phyloP scores from a whole-genome alignment of 306 rosid species.

The Hippophae rhamnoides region DNA sequence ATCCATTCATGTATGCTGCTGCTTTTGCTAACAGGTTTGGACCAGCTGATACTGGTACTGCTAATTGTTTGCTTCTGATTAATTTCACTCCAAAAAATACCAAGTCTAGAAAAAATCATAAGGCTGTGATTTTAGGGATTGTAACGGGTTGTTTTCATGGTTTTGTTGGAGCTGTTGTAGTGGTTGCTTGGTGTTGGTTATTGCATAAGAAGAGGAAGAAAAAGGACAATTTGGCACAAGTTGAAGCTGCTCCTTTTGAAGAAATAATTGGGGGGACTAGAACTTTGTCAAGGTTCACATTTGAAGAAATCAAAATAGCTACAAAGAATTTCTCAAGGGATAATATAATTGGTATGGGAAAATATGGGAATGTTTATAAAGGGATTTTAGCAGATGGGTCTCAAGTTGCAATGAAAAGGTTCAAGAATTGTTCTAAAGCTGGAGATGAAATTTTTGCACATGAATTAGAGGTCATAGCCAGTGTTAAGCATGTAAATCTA shows the following conservation, averaged over 20 bases:
- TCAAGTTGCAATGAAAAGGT: conserved; percentile 26
- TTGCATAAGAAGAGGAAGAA: conserved; percentile 11
- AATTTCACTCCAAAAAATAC: not conserved
- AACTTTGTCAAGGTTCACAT: conserved; percentile 7
- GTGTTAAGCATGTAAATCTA: conserved; percentile 26
- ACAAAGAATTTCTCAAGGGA: conserved; percentile 19
- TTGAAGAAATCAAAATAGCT: conserved; percentile 16
- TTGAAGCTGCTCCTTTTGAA: not conserved
- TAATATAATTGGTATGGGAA: conserved; percentile 18
- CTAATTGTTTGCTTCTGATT: conserved; percentile 21
- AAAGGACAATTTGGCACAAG: not conserved
- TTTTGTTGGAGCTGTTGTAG: conserved; percentile 5
- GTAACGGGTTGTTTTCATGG: conserved; percentile 5
- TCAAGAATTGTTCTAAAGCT: conserved; percentile 19
- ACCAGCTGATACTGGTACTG: conserved; percentile 16
- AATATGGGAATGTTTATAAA: conserved; percentile 25
- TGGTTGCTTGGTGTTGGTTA: conserved; percentile 11
- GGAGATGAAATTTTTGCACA: conserved; percentile 20
- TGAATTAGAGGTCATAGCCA: conserved; percentile 21
- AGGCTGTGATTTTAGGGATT: conserved; percentile 9
- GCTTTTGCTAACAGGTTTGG: conserved; percentile 23
- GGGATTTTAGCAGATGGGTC: conserved; percentile 22
- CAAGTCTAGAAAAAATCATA: not conserved
- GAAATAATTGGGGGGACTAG: conserved; percentile 3
- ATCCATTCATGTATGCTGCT: conserved; percentile 24